Conservation (phyloP, 768 basidiomycete species). For the Crassisporium funariophilum region DNA sequence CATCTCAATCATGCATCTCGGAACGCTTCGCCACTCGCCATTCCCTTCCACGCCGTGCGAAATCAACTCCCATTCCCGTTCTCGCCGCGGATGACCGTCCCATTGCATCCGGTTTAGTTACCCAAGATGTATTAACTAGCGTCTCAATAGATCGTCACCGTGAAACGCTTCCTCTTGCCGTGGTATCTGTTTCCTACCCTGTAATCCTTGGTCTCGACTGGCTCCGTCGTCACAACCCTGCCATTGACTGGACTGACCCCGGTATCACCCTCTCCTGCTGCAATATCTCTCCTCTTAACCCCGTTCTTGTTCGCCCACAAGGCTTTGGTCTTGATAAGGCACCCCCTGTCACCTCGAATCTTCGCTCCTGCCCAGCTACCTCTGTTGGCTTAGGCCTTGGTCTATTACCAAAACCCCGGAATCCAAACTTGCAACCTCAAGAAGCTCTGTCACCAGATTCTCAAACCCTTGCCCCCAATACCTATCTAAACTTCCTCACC, state of each 20-base stretch:
- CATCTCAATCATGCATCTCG: conserved; percentile 38
- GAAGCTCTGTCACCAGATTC: conserved; percentile 4
- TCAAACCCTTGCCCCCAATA: conserved; percentile 3
- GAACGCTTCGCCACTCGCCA: conserved; percentile 33
- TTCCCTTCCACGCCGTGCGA: conserved; percentile 31
- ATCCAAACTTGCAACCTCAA: conserved; percentile 8
- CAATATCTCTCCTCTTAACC: conserved; percentile 21
- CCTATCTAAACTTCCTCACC: conserved; percentile 11
- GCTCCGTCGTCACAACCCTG: conserved; percentile 37
- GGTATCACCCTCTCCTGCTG: conserved; percentile 27
- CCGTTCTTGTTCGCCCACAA: no score
- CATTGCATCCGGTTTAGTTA: conserved; percentile 41
- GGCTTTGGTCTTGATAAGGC: conserved; percentile 26
- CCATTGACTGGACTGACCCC: conserved; percentile 33
- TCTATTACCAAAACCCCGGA: conserved; percentile 17
- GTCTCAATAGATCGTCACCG: conserved; percentile 29
- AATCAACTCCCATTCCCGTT: conserved; percentile 35
- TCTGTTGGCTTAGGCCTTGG: conserved; percentile 31
- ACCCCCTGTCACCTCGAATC: conserved; percentile 23
- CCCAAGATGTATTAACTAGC: conserved; percentile 35
- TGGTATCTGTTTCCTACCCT: conserved; percentile 36
- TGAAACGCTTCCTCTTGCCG: conserved; percentile 29
- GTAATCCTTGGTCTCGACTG: conserved; percentile 40
- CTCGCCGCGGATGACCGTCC: conserved; percentile 39
- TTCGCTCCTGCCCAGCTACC: conserved; percentile 12